Evolutionary conservation across 2,329 filamentous ascomycete species (phyloP), one percentile per base, ranked within the genome.

Genomic region (Blastomyces gilchristii): DNA sequence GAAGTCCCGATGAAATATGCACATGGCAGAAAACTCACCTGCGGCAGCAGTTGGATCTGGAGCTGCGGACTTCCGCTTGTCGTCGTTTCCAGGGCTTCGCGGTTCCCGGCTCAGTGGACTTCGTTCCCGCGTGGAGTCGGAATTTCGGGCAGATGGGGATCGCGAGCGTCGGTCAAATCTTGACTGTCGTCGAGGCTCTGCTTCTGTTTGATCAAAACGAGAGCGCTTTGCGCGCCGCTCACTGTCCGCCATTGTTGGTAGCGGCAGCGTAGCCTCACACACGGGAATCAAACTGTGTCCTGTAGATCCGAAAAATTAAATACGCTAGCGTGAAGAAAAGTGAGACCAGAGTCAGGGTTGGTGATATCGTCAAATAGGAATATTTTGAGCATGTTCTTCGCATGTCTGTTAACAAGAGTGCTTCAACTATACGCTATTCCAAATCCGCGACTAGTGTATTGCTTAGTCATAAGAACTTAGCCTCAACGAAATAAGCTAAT

Each of bases 161-260:
- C 91, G 88, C 64, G 94, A 97, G 70, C 94, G 88, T 70, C 92
- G 86, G 77, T 97, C 93, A 76, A 96, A 97, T 73, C 92, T 85
- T 59, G 91, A 95, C 53, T 83, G 73, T 69, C 86, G 83, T 71
- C 87, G 87, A 63, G 88, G 85, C 72, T 94, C 90, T 6, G 89
- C 86, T 74, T 93, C 90, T 57, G 87, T 94, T 76, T 95, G 90
- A 74, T 97, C 93, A 77, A 97, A 97, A 75, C 93, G 91, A 72
- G 91, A 96, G 66, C 91, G 88, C 81, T 96, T 96, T 65, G 81
- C 80, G 65, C 86, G 85, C 73, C 87, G 84, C 69, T 92, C 89
- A 67, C 87, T 82, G 71, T 94, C 90, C 68, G 96, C 57, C 57
- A 59, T 59, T 22, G 41, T 47, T 31, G 31, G 39, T 31, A 14